Percentiles rank a stretch among this genome's conserved stretches.
Evolutionary conservation across 139 green algal genomes (phyloP).

Genomic region (Tetradesmus obliquus): DNA sequence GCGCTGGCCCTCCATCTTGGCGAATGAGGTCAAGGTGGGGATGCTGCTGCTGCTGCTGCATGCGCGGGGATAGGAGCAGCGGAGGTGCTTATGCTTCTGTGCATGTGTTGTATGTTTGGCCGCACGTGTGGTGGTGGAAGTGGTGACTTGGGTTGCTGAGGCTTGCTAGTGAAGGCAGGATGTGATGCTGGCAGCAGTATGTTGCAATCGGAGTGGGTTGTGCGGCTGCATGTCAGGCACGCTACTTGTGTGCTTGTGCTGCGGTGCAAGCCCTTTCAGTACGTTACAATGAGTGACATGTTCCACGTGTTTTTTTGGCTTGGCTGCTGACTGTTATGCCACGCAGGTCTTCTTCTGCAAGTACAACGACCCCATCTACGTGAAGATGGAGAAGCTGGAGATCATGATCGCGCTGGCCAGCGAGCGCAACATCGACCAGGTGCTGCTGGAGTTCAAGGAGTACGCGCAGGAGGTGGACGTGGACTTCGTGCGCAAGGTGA

Average conservation of each 20-base stretch:
- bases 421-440: constrained; percentile 96
- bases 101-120: no score
- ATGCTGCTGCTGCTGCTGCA: no score
- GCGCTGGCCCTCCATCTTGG: constrained; percentile 80
- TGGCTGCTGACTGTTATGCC: not conserved
- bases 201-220: not conserved
- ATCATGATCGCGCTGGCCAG: constrained; percentile 96
- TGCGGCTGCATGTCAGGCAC: not conserved
- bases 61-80: not conserved
- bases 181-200: not conserved
- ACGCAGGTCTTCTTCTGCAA: constrained; percentile 99
- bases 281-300: no score
- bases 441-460: constrained; percentile 99
- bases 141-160: not conserved
- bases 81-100: not conserved
- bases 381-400: constrained; percentile 99
- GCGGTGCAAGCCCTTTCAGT: not conserved
- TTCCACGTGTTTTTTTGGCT: not conserved
- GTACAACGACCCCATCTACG: constrained; percentile 99
- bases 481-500: constrained; percentile 95
- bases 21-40: constrained; percentile 95
- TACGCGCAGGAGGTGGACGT: constrained; percentile 99
- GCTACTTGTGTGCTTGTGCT: not conserved
- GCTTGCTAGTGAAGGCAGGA: no score
- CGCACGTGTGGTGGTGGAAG: no score